Conservation (phyloP, 140 eudicot genomes). For the Oenanthe javanica region DNA sequence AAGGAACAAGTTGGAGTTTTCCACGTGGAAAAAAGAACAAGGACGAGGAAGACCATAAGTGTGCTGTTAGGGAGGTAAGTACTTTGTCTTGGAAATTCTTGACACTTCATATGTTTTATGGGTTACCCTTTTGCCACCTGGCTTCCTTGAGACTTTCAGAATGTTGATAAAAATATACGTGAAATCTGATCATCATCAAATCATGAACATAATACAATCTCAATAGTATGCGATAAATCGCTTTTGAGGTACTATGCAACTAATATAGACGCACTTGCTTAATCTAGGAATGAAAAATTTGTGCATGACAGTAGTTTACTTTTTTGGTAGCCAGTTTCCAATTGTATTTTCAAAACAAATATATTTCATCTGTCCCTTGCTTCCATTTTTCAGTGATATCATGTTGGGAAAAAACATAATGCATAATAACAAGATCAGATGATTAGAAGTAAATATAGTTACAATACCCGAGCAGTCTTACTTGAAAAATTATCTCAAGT, state of each 20-base stretch:
- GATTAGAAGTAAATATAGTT: no score
- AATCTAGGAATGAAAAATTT: neutral
- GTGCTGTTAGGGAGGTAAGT: conserved; percentile 92
- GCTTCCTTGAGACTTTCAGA: neutral
- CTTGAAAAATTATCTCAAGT: neutral
- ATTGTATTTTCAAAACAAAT: neutral
- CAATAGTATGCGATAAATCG: neutral
- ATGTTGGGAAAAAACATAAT: neutral
- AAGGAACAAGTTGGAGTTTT: conserved; percentile 98
- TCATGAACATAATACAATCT: neutral
- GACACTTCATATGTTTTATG: neutral
- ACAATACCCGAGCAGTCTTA: neutral
- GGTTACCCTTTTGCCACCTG: neutral
- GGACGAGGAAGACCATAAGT: conserved; percentile 94
- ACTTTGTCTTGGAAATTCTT: neutral
- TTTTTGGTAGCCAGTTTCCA: neutral
- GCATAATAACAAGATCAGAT: neutral
- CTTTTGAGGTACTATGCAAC: neutral
- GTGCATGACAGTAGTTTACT: neutral
- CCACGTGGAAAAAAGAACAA: conserved; percentile 98
- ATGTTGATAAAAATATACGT: neutral
- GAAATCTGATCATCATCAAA: neutral
- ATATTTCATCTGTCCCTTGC: neutral
- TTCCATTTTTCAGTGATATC: neutral
- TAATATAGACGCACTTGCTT: neutral